Conservation (phyloP, 805 yeast genomes). For the Kuraishia cidri region DNA sequence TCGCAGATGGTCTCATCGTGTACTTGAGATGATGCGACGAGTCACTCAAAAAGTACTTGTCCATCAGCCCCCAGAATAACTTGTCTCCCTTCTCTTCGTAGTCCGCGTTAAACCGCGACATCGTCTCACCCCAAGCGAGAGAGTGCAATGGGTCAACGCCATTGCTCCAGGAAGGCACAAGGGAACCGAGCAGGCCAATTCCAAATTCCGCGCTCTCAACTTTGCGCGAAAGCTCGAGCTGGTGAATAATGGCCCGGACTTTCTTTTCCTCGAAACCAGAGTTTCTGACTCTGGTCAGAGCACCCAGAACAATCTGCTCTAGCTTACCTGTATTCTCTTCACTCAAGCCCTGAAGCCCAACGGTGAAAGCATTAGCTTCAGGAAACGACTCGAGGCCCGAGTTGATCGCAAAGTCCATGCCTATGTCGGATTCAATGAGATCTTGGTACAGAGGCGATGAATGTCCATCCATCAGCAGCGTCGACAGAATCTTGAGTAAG, state of each 20-base stretch:
- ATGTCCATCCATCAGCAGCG: constrained; percentile 81
- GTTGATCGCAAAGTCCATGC: constrained; percentile 80
- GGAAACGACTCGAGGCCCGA: constrained; percentile 83
- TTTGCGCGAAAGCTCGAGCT: constrained; percentile 73
- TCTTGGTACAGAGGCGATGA: constrained; percentile 82
- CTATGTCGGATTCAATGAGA: constrained; percentile 79
- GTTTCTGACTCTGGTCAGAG: constrained; percentile 33
- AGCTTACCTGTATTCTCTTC: constrained; percentile 34
- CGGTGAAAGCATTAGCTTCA: constrained; percentile 64
- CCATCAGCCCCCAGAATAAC: constrained; percentile 53
- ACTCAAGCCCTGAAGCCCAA: constrained; percentile 76
- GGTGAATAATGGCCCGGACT: constrained; percentile 84
- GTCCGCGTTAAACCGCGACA: constrained; percentile 54
- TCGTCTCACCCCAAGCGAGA: constrained; percentile 54
- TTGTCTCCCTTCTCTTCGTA: constrained; percentile 40
- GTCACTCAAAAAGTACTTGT: constrained; percentile 34
- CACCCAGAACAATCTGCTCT: constrained; percentile 33
- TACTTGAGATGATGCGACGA: constrained; percentile 63
- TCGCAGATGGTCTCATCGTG: constrained; percentile 62
- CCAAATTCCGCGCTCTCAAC: constrained; percentile 92
- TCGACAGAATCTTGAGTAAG: constrained; percentile 60
- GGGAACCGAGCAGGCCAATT: constrained; percentile 57
- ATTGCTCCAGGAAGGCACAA: constrained; percentile 84
- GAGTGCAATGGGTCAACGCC: constrained; percentile 65
- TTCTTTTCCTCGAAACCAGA: constrained; percentile 45